A percentile compares a stretch with the other conserved stretches of the same genome.
Conservation (phyloP, 371 early-diverging fungal species). For the Circinella minor region DNA sequence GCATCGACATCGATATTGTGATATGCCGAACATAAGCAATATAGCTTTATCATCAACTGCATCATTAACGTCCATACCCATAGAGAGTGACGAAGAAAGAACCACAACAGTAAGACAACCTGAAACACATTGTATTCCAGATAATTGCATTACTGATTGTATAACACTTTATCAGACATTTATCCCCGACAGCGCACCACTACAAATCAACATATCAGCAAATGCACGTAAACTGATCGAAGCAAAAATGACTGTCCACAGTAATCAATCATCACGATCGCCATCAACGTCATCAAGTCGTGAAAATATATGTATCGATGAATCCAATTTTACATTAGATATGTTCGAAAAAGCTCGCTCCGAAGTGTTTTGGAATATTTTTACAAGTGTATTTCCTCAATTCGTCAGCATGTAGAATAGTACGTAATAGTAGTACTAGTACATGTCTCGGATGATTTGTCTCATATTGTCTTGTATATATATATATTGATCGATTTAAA, state of each 20-base stretch:
- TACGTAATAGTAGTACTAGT: background rate
- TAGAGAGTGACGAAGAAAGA: background rate
- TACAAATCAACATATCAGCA: constrained; percentile 42
- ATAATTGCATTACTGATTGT: constrained; percentile 2
- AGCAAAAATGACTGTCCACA: too few species aligned
- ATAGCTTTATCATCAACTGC: background rate
- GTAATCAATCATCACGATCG: background rate
- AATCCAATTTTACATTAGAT: background rate
- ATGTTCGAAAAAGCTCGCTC: constrained; percentile 34
- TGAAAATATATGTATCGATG: background rate
- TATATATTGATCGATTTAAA: background rate
- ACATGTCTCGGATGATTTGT: constrained; percentile 4
- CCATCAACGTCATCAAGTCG: background rate
- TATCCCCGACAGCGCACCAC: constrained; percentile 32
- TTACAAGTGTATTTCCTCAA: constrained; percentile 44
- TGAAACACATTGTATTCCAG: background rate
- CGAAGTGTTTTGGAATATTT: constrained; percentile 52
- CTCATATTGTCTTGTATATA: background rate
- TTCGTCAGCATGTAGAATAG: constrained; percentile 6
- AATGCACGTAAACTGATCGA: constrained; percentile 21
- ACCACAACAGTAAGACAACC: background rate
- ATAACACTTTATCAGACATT: constrained; percentile 38
- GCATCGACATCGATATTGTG: background rate
- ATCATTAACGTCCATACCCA: background rate
- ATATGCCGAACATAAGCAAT: background rate